Evolutionary conservation across 805 yeast genomes (phyloP), one percentile per base, ranked within the genome.

Genomic region (Barnettozyma vustinii): DNA sequence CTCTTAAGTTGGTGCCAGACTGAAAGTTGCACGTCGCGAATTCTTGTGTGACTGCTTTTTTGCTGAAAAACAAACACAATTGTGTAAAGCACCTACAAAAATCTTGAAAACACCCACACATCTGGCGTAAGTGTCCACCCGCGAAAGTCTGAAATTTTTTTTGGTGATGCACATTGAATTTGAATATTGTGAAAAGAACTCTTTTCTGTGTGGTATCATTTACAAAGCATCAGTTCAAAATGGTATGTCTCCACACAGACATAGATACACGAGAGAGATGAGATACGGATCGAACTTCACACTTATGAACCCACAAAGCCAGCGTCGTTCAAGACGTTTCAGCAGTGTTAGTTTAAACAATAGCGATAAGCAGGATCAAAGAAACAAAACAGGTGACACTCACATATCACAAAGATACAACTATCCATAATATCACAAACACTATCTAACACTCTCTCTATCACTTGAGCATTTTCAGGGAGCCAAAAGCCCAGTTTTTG

Each of bases 191-290:
- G 16, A 30, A 20, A 42, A 39, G 39, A n/a, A 23, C 37, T 37
- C 36, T 42, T 42, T 42, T 30, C 20, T 16, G 46, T 46, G 48
- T 41, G 40, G 32, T 45, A 37, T 25, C 37, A 26, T 40, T 37
- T 23, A 37, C 27, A 41, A 49, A 49, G 49, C 49, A 49, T 50
- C 47, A 44, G 32, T 46, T 46, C 50, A 50, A 50, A 50, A 50
- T 50, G 52, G 52, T 50, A 50, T 50, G 52, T 50, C 33, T 20
- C 26, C 26, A 26, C 32, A 18, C 30, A 19, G 40, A 23, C 37
- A 47, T 23, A 15, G 35, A 32, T 10, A 37, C 13, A 20, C 12
- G 15, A 39, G 40, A 35, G 15, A 37, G 44, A 40, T 37, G 41
- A 20, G 25, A 21, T 37, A 37, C 41, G 41, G 41, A 21, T 21